Base-by-base conservation (phyloP, 176 grass and related monocot species). In the Phoenix roebelenii region DNA sequence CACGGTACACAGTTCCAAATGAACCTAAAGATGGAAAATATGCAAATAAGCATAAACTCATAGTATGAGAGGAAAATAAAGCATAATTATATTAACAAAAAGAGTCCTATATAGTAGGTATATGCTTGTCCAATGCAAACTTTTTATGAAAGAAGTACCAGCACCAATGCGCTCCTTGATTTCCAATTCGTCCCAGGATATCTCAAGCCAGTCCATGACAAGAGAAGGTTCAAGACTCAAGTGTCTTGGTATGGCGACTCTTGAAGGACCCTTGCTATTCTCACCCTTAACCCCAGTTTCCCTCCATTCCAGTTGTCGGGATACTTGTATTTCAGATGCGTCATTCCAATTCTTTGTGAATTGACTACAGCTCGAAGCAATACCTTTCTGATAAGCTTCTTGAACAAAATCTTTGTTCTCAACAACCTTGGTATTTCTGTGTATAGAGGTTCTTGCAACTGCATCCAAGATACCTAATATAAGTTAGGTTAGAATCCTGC, bases 171-270 rank as follows among this genome's bases (percentile, higher is more conserved):
- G 77, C 51, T 96, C 91, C 81, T 87, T 96, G 23, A 96, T 77
- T 29, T 82, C 83, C n/a, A 96, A 80, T 58, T 96, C 86, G 9
- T 90, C 91, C 91, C 91, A 90, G 66, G 91, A 80, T 78, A 96
- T 96, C 72, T 96, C 91, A 7, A 96, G 81, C 86, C 83, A 96
- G 66, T 90, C 91, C 35, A 52, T 54, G 16, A 68, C 72, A 50
- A 96, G 74, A 66, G 80, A 82, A 1, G 72, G 78, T 54, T 96
- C 83, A 23, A 90, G 52, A 56, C 48, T 77, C 61, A 90, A 10
- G 10, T n/a, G 69, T 66, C 77, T 79, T 0, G 49, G 68, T 64
- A 74, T 17, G 3, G 18, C 30, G 49, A 53, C 49, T 74, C 48
- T 60, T 3, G 23, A 18, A 29, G 4, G 25, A 60, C 25, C 55